Conservation (phyloP, 371 early-diverging fungal genomes). For the Nosema muscidifuracis region DNA sequence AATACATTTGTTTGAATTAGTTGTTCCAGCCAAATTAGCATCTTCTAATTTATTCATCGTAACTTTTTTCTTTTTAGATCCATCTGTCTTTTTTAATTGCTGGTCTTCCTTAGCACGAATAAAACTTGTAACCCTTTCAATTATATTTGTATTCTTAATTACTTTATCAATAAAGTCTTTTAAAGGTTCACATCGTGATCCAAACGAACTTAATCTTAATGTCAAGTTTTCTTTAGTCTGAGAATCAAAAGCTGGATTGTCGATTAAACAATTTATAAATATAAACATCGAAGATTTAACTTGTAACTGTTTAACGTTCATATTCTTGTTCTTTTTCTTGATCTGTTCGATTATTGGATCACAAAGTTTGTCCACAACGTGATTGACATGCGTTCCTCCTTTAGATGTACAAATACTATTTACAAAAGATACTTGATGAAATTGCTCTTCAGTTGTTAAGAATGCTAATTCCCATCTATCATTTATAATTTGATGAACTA, state of each 20-base stretch:
- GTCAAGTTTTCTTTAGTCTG: slow-evolving; percentile 98
- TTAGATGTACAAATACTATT: slow-evolving; percentile 92
- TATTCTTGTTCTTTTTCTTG: slow-evolving; percentile 70
- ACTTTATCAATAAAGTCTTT: slow-evolving; percentile 77
- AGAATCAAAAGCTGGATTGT: slow-evolving; percentile 95
- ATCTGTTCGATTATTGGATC: slow-evolving; percentile 69
- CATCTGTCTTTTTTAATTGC: slow-evolving; percentile 84
- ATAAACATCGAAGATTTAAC: slow-evolving; percentile 83
- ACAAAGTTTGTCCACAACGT: slow-evolving; percentile 79
- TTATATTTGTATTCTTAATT: slow-evolving; percentile 70
- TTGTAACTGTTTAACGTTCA: slow-evolving; percentile 71
- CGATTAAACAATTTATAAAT: slow-evolving; percentile 89
- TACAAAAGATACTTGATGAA: slow-evolving; percentile 92
- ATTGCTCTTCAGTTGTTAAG: slow-evolving; percentile 83
- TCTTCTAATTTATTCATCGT: slow-evolving; percentile 89
- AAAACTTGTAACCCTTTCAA: slow-evolving; percentile 73
- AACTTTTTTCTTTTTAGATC: slow-evolving; percentile 68
- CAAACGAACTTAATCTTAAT: slow-evolving; percentile 72
- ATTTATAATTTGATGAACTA: slow-evolving; percentile 70
- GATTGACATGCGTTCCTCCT: slow-evolving; percentile 88
- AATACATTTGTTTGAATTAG: slow-evolving; percentile 74
- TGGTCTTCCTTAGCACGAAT: slow-evolving; percentile 74
- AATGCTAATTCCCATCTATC: slow-evolving; percentile 95
- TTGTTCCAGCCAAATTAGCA: slow-evolving; percentile 86
- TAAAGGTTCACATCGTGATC: slow-evolving; percentile 71